Evolutionary conservation across 2,329 filamentous ascomycete species (phyloP).

Genomic region (Verticillium zaregamsianum): DNA sequence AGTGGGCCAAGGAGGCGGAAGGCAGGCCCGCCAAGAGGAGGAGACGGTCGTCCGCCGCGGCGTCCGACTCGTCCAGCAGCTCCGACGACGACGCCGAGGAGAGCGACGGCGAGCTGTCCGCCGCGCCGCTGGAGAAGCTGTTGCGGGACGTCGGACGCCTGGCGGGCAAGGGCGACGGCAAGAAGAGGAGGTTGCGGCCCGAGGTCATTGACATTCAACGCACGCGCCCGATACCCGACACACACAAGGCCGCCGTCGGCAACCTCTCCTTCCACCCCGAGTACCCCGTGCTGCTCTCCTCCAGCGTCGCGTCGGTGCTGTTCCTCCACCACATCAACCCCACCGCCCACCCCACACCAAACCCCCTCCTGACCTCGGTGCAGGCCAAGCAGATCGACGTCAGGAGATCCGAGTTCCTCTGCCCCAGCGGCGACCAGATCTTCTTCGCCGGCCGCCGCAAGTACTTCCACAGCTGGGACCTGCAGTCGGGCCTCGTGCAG

Average conservation of each 20-base stretch:
- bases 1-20: constrained; percentile 53
- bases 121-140: constrained; percentile 73
- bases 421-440: constrained; percentile 68
- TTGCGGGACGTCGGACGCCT: constrained; percentile 71
- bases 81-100: constrained; percentile 50
- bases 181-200: constrained; percentile 71
- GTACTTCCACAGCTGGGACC: constrained; percentile 94
- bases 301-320: constrained; percentile 78
- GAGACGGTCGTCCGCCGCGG: constrained; percentile 45
- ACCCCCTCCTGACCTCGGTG: constrained; percentile 85
- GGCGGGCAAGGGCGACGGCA: constrained; percentile 33
- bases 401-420: constrained; percentile 75
- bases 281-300: constrained; percentile 84
- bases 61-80: constrained; percentile 24
- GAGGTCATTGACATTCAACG: constrained; percentile 89
- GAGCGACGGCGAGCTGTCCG: constrained; percentile 54
- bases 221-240: constrained; percentile 76
- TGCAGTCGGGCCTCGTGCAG: constrained; percentile 74
- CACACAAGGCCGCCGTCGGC: constrained; percentile 73
- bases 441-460: constrained; percentile 83
- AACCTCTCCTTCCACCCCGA: constrained; percentile 86
- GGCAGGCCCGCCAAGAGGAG: constrained; percentile 47
- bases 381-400: constrained; percentile 84
- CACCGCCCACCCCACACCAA: constrained; percentile 69
- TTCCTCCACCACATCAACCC: constrained; percentile 87